These are phyloP conservation scores for Rhinocladiella mackenziei DNA, from an alignment of 2,329 filamentous ascomycete species.

Conservation along the genomic window DNA sequence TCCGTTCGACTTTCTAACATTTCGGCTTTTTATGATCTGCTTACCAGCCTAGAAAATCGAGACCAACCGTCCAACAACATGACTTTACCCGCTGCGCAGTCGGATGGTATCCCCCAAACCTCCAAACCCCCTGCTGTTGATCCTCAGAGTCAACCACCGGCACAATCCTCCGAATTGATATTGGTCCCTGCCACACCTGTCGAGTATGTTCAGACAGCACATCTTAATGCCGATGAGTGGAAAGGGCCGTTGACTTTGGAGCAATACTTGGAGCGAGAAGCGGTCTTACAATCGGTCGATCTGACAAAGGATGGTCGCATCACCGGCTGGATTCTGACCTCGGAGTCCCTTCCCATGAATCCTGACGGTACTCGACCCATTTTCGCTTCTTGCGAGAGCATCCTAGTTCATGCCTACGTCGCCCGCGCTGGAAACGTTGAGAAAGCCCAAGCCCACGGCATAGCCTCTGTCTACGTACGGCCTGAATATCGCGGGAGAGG, in stretches of 20 bases:
- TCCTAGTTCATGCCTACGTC: slow-evolving; percentile 45
- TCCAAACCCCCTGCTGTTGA: slow-evolving; percentile 32
- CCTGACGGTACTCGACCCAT: slow-evolving; percentile 43
- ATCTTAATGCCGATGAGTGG: slow-evolving; percentile 56
- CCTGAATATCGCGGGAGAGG: slow-evolving; percentile 64
- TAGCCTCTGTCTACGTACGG: slow-evolving; percentile 75
- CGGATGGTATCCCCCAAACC: slow-evolving; percentile 2
- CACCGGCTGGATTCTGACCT: slow-evolving; percentile 58
- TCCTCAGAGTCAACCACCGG: slow-evolving; percentile 41
- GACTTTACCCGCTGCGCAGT: slow-evolving; percentile 2
- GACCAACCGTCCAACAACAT: slow-evolving; percentile 11
- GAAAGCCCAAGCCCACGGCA: slow-evolving; percentile 60
- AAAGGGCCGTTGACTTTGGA: slow-evolving; percentile 52
- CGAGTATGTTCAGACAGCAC: slow-evolving; percentile 51
- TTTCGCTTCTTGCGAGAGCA: slow-evolving; percentile 57
- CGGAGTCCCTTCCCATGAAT: slow-evolving; percentile 37
- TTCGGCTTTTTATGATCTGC: too few relatives aligned
- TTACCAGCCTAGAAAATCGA: slow-evolving; percentile 1
- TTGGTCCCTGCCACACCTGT: slow-evolving; percentile 53
- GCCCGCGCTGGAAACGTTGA: slow-evolving; percentile 46
- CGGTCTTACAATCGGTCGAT: slow-evolving; percentile 48
- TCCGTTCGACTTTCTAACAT: too few relatives aligned
- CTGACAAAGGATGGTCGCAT: slow-evolving; percentile 54
- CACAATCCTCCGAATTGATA: slow-evolving; percentile 49
- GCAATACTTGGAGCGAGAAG: slow-evolving; percentile 57